Evolutionary conservation across 495 filamentous ascomycete genomes (phyloP).

Genomic region (Penicillium roqueforti): DNA sequence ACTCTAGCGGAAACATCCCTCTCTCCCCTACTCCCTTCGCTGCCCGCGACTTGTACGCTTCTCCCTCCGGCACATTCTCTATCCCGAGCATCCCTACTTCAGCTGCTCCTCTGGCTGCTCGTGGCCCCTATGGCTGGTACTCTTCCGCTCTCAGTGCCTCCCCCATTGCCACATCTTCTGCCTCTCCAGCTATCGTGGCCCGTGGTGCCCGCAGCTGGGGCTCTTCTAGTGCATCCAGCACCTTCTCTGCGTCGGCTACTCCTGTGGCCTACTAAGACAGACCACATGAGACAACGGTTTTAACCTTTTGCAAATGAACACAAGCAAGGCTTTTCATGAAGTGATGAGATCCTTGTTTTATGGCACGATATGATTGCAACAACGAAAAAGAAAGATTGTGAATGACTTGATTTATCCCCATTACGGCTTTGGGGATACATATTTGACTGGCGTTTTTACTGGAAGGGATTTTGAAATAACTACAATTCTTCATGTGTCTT

Average conservation of each 20-base stretch:
- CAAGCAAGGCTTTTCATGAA: slow-evolving; percentile 5
- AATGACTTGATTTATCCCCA: slow-evolving; percentile 7
- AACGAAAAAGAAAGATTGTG: neutral
- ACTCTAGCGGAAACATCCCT: neutral
- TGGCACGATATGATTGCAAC: slow-evolving; percentile 11
- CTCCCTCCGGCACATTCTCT: neutral
- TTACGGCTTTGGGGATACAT: slow-evolving; percentile 8
- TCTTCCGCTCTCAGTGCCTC: neutral
- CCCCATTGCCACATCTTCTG: slow-evolving; percentile 5
- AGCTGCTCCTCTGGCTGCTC: slow-evolving; percentile 8
- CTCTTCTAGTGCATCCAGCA: slow-evolving; percentile 12
- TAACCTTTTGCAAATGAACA: neutral
- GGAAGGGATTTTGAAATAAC: neutral
- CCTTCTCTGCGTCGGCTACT: slow-evolving; percentile 8
- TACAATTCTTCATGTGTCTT: slow-evolving; percentile 17
- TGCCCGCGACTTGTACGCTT: slow-evolving; percentile 9
- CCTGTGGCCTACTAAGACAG: slow-evolving; percentile 9
- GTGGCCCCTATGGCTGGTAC: slow-evolving; percentile 7
- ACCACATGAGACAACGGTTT: neutral
- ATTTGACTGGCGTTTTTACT: slow-evolving; percentile 14
- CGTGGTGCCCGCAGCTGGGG: slow-evolving; percentile 5
- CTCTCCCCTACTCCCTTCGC: neutral
- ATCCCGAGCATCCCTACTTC: slow-evolving; percentile 5
- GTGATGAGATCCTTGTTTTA: slow-evolving; percentile 6
- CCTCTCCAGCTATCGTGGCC: neutral